These are phyloP conservation scores for Fusarium sp. DNA, from an alignment of 2,329 filamentous ascomycete genomes.

Conservation along the genomic window DNA sequence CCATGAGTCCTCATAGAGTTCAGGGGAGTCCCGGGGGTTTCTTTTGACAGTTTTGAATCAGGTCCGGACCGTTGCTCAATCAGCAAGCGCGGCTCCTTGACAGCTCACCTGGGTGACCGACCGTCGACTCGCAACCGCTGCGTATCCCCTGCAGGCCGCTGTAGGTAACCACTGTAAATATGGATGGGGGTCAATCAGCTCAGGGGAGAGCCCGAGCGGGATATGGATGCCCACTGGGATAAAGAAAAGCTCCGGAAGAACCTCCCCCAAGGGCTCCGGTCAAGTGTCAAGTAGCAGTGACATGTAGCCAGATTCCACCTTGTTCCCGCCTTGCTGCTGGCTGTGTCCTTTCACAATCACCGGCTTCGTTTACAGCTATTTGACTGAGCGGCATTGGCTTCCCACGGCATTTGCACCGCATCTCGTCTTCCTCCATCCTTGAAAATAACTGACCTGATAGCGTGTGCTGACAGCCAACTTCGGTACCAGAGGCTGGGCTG, in stretches of 20 bases:
- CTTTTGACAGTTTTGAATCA: conserved; percentile 2
- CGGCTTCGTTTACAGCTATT: background rate
- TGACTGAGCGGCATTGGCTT: background rate
- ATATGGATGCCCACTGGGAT: background rate
- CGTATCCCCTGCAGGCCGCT: conserved; percentile 27
- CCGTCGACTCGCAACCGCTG: conserved; percentile 7
- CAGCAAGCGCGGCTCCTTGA: conserved; percentile 1
- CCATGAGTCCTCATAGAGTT: conserved; percentile 15
- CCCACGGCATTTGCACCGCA: background rate
- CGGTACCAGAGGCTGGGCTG: background rate
- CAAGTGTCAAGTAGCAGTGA: background rate
- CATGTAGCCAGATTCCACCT: too few relatives aligned
- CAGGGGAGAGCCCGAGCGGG: conserved; percentile 10
- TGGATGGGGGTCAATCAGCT: conserved; percentile 19
- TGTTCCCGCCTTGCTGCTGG: too few relatives aligned
- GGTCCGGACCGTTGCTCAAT: conserved; percentile 1
- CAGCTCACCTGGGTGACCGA: conserved; percentile 4
- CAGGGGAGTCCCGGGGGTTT: conserved; percentile 15
- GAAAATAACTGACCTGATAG: conserved; percentile 40
- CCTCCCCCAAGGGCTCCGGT: background rate
- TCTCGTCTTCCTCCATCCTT: background rate
- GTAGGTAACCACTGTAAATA: conserved; percentile 20
- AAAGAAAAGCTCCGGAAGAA: background rate
- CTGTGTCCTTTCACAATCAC: background rate
- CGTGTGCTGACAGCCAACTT: conserved; percentile 37